phyloP scores from a whole-genome alignment of 257 asterid genomes.

The Thymus quinquecostatus region DNA sequence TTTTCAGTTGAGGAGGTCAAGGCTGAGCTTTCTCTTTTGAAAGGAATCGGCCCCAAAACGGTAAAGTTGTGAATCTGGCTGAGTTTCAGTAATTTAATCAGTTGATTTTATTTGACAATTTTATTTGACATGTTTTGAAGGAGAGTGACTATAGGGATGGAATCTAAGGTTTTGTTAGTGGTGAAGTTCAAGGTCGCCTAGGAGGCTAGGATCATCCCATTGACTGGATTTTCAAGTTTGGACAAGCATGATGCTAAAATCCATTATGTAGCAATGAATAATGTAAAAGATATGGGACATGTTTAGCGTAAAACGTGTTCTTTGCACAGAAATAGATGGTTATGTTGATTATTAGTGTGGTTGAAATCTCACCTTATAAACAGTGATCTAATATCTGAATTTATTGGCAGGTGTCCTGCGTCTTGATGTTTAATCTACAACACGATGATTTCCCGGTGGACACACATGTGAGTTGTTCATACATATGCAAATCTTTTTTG shows the following conservation, averaged over 20 bases:
- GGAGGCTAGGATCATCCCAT: constrained; percentile 1
- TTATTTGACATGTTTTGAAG: neutral
- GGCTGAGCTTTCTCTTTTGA: constrained; percentile 70
- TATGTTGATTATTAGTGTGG: constrained; percentile 4
- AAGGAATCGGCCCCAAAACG: constrained; percentile 94
- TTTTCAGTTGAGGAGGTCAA: constrained; percentile 71
- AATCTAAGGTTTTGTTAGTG: neutral
- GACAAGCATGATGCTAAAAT: neutral
- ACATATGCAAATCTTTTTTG: neutral
- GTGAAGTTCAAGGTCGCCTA: neutral
- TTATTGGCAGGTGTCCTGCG: constrained; percentile 78
- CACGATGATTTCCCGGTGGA: constrained; percentile 87
- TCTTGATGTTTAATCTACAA: constrained; percentile 85
- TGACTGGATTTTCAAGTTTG: neutral
- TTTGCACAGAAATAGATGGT: neutral
- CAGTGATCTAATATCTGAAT: constrained; percentile 26
- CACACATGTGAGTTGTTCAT: constrained; percentile 67
- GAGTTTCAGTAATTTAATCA: neutral
- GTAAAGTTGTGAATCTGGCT: constrained; percentile 39
- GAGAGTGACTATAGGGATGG: neutral
- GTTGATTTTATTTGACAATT: neutral
- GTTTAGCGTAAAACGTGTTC: neutral
- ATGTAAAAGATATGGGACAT: neutral
- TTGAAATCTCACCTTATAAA: constrained; percentile 15
- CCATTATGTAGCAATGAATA: neutral